Evolutionary conservation across 1,139 yeast genomes (phyloP).

Genomic region (Lodderomyces elongisporus): DNA sequence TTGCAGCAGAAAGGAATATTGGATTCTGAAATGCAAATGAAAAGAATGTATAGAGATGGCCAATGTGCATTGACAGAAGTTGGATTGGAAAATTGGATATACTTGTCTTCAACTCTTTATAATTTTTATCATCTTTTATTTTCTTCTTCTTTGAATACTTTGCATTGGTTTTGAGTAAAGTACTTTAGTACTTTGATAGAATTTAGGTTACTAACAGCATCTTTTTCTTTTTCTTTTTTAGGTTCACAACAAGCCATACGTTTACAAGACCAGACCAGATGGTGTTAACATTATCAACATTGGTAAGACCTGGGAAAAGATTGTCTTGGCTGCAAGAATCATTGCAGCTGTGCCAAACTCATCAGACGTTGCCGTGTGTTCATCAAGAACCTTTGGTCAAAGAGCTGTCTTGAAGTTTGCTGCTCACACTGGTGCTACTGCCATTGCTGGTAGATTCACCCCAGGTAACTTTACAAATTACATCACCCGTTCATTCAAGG

Average conservation of each 20-base stretch:
- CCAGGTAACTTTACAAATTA: constrained; percentile 99
- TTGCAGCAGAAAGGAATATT: no score
- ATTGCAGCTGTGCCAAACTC: constrained; percentile 99
- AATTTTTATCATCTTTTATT: no score
- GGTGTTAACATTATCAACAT: constrained; percentile 98
- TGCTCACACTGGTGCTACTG: constrained; percentile 99
- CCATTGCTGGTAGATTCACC: constrained; percentile 99
- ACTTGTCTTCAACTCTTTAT: no score
- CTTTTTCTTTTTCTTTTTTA: constrained; percentile 19
- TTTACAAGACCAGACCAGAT: constrained; percentile 98
- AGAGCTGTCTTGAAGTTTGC: constrained; percentile 99
- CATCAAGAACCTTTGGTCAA: constrained; percentile 99
- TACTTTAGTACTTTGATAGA: no score
- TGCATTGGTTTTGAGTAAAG: no score
- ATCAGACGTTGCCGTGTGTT: constrained; percentile 96
- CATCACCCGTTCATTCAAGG: constrained; percentile 99
- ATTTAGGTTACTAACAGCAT: constrained; percentile 39
- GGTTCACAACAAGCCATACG: constrained; percentile 99
- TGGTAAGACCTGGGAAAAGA: constrained; percentile 99
- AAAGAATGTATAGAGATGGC: no score
- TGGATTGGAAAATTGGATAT: no score
- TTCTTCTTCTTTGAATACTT: no score
- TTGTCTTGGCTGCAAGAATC: constrained; percentile 99
- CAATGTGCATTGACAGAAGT: no score
- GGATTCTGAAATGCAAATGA: no score